Evolutionary conservation across 257 asterid genomes (phyloP).

Genomic region (Lycium ferocissimum): DNA sequence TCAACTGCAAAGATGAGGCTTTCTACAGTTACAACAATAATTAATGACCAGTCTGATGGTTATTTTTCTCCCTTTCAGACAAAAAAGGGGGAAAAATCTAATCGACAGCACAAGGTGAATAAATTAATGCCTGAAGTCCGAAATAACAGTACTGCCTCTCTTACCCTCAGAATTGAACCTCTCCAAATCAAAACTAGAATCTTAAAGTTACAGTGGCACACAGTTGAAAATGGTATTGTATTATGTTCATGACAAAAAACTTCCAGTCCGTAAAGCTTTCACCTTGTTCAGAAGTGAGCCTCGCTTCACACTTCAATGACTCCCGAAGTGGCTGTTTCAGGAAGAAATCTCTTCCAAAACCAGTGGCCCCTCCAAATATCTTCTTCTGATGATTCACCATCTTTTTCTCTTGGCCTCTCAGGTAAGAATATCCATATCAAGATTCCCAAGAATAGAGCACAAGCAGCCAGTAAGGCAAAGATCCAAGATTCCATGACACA

Average conservation of each 20-base stretch:
- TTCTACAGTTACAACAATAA: conserved; percentile 26
- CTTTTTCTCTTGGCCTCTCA: too few species aligned
- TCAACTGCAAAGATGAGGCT: conserved; percentile 28
- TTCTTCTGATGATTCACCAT: too few species aligned
- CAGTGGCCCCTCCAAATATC: conserved; percentile 45
- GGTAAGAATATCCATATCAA: too few species aligned
- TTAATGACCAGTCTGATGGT: conserved; percentile 24
- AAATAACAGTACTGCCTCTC: conserved; percentile 2
- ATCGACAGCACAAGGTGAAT: background rate
- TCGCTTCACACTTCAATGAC: too few species aligned
- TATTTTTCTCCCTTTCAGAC: conserved; percentile 22
- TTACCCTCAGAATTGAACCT: conserved; percentile 22
- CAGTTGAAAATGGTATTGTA: conserved; percentile 31
- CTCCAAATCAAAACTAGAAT: conserved; percentile 33
- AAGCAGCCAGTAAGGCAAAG: too few species aligned
- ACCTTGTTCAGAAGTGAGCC: background rate
- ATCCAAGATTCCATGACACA: too few species aligned
- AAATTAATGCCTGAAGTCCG: background rate
- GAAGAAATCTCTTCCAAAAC: background rate
- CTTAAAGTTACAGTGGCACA: conserved; percentile 35
- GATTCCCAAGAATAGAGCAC: too few species aligned
- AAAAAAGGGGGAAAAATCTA: background rate
- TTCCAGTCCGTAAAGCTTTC: background rate
- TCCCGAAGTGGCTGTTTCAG: background rate
- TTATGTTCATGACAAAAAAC: conserved; percentile 20